Base-by-base conservation (phyloP, 495 filamentous ascomycete species). In the Glarea lozoyensis region DNA sequence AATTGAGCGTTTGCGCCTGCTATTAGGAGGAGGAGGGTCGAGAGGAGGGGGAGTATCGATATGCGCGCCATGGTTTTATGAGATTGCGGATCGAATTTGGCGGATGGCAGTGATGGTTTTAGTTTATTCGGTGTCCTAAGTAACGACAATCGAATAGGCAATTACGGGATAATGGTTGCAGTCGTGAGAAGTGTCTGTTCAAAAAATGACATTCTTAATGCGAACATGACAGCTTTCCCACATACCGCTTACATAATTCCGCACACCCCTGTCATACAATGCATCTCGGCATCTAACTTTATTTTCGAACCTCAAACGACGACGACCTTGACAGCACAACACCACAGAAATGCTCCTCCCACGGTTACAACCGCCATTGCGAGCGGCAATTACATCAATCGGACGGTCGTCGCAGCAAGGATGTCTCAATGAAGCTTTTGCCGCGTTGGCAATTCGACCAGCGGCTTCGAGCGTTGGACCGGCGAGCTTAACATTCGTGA, bases 1-100 rank as follows among this genome's bases (percentile, higher is more conserved):
- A 94, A 94, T 64, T 94, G 88, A 10, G 79, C 81, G 46, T 64
- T 56, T 10, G 68, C 68, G 13, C 68, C 45, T 22, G 70, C 53
- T 18, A 65, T 56, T 42, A 77, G 54, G 45, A 77, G 56, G 31
- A 78, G 51, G 16, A 77, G 30, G 30, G 56, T 4, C 2, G 55
- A 30, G 27, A 65, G 29, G 40, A 50, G 35, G 40, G 42, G 24
- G 42, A 47, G 25, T 6, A 50, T 19, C 9, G 15, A 10, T 1
- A 48, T 32, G 13, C 53, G 48, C 36, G 53, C 25, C 53, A 55
- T 55, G 35, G 35, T 37, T 19, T n/a, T n/a, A n/a, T n/a, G n/a
- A n/a, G n/a, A n/a, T n/a, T n/a, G n/a, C n/a, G n/a, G n/a, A n/a
- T n/a, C n/a, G n/a, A n/a, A n/a, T n/a, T n/a, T n/a, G n/a, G n/a